These are phyloP conservation scores for Raphanus raphanistrum DNA, from an alignment of 345 rosid species.

Conservation along the genomic window DNA sequence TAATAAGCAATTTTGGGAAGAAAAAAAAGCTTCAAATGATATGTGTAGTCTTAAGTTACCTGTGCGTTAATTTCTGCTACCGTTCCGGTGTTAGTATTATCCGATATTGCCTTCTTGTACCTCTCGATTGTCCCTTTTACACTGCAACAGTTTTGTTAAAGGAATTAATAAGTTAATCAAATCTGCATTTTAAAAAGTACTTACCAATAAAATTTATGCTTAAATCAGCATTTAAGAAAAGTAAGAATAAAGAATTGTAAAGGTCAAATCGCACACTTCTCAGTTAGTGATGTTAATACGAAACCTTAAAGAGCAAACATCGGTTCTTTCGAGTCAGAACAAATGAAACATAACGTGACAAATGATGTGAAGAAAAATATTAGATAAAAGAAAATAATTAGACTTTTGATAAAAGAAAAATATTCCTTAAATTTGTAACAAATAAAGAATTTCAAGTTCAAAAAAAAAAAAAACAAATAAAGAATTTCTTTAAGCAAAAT, in stretches of 20 bases:
- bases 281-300: conserved; percentile 53
- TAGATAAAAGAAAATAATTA: background rate
- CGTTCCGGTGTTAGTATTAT: conserved; percentile 65
- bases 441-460: background rate
- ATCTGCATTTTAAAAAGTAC: background rate
- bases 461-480: too few species aligned
- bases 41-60: conserved; percentile 39
- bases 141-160: conserved; percentile 46
- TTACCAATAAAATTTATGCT: background rate
- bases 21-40: background rate
- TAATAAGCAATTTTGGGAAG: background rate
- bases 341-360: conserved; percentile 34
- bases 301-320: conserved; percentile 52
- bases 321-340: conserved; percentile 38
- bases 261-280: conserved; percentile 57
- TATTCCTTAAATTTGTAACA: conserved; percentile 31
- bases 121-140: conserved; percentile 88
- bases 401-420: background rate
- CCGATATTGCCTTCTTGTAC: conserved; percentile 80
- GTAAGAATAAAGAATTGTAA: background rate
- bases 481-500: background rate
- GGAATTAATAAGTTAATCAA: background rate
- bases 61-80: conserved; percentile 84
- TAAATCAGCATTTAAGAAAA: background rate
- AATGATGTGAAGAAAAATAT: conserved; percentile 28